phyloP scores from a whole-genome alignment of 1,284 basidiomycete species.

The Somion occarium region DNA sequence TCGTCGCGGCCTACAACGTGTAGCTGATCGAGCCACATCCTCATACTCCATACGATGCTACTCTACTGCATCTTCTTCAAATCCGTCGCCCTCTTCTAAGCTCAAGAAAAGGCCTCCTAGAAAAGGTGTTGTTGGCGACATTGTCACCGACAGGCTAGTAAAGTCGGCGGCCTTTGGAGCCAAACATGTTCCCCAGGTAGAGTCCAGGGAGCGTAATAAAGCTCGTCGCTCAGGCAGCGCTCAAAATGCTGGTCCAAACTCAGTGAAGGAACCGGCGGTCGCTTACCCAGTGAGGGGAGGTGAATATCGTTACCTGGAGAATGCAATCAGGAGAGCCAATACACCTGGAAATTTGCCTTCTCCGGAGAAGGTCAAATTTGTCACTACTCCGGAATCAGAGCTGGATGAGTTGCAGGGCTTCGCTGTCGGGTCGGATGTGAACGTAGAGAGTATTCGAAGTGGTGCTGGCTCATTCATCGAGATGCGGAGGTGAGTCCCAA shows the following conservation, averaged over 20 bases:
- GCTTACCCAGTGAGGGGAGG: not conserved
- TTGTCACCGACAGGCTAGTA: too few species aligned
- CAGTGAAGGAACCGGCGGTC: too few species aligned
- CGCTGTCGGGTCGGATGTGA: not conserved
- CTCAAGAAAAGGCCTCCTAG: too few species aligned
- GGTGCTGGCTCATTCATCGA: conserved; percentile 54
- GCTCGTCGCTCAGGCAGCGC: too few species aligned
- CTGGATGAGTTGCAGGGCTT: not conserved
- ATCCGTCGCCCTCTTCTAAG: not conserved
- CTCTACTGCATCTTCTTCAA: not conserved
- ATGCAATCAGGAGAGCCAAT: not conserved
- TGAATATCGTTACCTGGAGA: not conserved
- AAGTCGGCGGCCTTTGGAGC: too few species aligned
- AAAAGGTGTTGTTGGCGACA: too few species aligned
- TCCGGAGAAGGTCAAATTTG: conserved; percentile 10
- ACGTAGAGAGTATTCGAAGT: not conserved
- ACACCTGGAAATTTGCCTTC: not conserved
- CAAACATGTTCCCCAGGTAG: too few species aligned
- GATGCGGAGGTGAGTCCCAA: conserved; percentile 44
- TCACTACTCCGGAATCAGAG: conserved; percentile 2
- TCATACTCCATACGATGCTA: not conserved
- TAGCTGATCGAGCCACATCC: conserved; percentile 1
- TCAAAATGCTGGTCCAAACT: too few species aligned
- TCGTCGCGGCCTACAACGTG: conserved; percentile 10
- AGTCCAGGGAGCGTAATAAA: too few species aligned